Conservation (phyloP, 495 filamentous ascomycete species). For the Penicillium coprophilum region DNA sequence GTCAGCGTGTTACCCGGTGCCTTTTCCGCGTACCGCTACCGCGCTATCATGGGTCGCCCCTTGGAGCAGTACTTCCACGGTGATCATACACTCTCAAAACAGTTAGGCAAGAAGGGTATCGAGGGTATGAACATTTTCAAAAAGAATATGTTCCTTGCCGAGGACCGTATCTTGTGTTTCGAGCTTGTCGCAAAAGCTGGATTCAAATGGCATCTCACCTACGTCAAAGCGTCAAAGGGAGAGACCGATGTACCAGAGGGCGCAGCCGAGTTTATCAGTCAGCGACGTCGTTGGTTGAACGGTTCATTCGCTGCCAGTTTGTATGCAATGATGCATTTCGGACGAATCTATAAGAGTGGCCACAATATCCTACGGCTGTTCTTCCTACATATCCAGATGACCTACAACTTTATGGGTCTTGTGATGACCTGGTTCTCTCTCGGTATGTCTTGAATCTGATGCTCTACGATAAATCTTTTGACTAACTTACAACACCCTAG, state of each 20-base stretch:
- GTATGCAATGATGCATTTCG: constrained; percentile 97
- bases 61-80: constrained; percentile 99
- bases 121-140: constrained; percentile 99
- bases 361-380: constrained; percentile 95
- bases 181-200: constrained; percentile 97
- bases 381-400: constrained; percentile 92
- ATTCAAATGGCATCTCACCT: constrained; percentile 96
- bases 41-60: constrained; percentile 95
- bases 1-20: constrained; percentile 96
- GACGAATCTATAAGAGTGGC: constrained; percentile 93
- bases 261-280: constrained; percentile 91
- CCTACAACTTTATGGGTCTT: constrained; percentile 86
- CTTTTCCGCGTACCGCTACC: constrained; percentile 96
- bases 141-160: constrained; percentile 99
- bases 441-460: constrained; percentile 52
- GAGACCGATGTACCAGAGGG: constrained; percentile 98
- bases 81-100: constrained; percentile 93
- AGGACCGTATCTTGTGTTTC: constrained; percentile 99
- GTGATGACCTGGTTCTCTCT: constrained; percentile 95
- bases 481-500: constrained; percentile 34
- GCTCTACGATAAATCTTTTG: not conserved
- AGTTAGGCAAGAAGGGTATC: constrained; percentile 95
- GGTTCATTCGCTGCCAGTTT: constrained; percentile 96
- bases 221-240: constrained; percentile 96
- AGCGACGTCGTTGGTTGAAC: constrained; percentile 96